phyloP scores from a whole-genome alignment of 2,329 filamentous ascomycete genomes.

The Alternaria atra region DNA sequence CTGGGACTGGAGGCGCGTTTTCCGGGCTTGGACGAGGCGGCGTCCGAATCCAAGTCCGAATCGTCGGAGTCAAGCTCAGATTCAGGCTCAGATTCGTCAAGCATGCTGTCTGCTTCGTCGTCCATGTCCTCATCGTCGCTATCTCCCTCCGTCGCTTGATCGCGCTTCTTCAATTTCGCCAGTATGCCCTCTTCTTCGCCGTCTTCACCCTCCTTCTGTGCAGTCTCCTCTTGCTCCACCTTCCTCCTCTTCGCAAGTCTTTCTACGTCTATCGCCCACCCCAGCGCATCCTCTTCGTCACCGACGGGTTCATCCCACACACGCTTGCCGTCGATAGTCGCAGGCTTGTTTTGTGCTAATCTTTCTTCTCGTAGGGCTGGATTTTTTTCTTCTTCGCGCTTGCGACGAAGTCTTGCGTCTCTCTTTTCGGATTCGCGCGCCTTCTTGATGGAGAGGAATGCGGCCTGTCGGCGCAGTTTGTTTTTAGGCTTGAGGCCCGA shows the following conservation, averaged over 20 bases:
- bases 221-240: constrained; percentile 51
- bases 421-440: constrained; percentile 76
- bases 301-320: constrained; percentile 76
- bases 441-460: constrained; percentile 84
- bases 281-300: constrained; percentile 55
- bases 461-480: constrained; percentile 79
- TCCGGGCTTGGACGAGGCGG: constrained; percentile 55
- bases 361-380: constrained; percentile 78
- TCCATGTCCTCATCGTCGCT: constrained; percentile 27
- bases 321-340: constrained; percentile 59
- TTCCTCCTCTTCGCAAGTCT: constrained; percentile 56
- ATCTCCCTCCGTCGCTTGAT: constrained; percentile 23
- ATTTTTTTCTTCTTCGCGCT: constrained; percentile 85
- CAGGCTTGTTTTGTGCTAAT: constrained; percentile 78
- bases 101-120: constrained; percentile 72
- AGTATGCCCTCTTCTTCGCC: constrained; percentile 41
- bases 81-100: constrained; percentile 61
- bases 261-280: constrained; percentile 57
- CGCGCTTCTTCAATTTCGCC: constrained; percentile 46
- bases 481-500: constrained; percentile 70
- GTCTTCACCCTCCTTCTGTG: constrained; percentile 25
- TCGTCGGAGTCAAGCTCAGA: constrained; percentile 60
- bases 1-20: constrained; percentile 64
- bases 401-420: constrained; percentile 78
- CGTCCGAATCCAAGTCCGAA: constrained; percentile 55